Conservation (phyloP, 768 basidiomycete species). For the Phanerodontia chrysosporium region DNA sequence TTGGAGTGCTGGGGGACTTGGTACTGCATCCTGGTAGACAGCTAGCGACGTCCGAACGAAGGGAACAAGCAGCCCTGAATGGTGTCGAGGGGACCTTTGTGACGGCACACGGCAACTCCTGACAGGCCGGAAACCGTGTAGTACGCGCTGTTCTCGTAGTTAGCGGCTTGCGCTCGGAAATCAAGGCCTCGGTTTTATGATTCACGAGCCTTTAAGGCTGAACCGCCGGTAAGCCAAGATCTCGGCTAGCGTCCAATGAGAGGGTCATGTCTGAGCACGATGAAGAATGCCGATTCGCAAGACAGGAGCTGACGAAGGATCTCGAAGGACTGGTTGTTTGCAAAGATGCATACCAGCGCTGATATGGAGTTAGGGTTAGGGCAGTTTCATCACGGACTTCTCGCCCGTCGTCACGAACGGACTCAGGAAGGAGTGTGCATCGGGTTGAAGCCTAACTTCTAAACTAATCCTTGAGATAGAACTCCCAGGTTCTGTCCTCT, state of each 20-base stretch:
- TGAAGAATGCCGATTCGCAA: too few species aligned
- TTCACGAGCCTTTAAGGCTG: background rate
- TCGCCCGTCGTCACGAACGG: too few species aligned
- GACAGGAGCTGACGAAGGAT: too few species aligned
- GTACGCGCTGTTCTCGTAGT: background rate
- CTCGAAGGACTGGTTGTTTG: too few species aligned
- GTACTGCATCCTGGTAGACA: slow-evolving; percentile 5
- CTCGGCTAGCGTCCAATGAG: background rate
- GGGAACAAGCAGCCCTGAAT: background rate
- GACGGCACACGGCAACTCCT: background rate
- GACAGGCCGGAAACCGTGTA: background rate
- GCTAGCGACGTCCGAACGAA: background rate
- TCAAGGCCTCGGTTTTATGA: background rate
- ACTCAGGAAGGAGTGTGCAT: too few species aligned
- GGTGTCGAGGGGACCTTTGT: background rate
- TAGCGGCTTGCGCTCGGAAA: background rate
- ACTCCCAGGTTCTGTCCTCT: slow-evolving; percentile 88
- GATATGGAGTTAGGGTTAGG: too few species aligned
- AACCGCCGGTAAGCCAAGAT: background rate
- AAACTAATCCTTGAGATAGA: slow-evolving; percentile 44
- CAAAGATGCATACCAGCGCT: too few species aligned
- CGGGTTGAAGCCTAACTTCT: too few species aligned
- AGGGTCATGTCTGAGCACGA: too few species aligned
- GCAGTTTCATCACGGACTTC: too few species aligned
- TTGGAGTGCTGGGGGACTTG: slow-evolving; percentile 31